Evolutionary conservation across 2,329 filamentous ascomycete species (phyloP).

Genomic region (Neonectria ditissima): DNA sequence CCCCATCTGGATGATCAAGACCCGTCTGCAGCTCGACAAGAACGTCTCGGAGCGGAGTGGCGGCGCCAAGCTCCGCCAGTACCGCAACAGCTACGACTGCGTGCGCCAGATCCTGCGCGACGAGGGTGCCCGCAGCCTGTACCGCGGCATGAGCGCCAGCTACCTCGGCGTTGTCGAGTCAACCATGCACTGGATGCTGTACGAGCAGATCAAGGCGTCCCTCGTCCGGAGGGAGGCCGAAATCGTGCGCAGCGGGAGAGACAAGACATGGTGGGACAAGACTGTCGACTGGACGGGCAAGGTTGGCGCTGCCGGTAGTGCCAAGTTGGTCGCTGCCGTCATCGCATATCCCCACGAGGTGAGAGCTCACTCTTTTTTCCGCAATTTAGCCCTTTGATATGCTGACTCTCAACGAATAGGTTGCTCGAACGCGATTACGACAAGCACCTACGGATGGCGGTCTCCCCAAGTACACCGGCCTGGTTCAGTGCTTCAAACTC

Average conservation of each 20-base stretch:
- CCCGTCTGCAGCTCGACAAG: constrained; percentile 90
- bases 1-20: constrained; percentile 97
- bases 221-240: constrained; percentile 73
- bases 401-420: constrained; percentile 56
- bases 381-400: neutral
- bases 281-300: constrained; percentile 84
- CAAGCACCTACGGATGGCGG: constrained; percentile 82
- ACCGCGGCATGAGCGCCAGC: constrained; percentile 90
- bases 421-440: constrained; percentile 84
- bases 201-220: constrained; percentile 89
- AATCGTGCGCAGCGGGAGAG: constrained; percentile 68
- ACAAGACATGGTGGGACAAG: constrained; percentile 78
- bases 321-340: constrained; percentile 87
- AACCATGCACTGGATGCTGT: constrained; percentile 92
- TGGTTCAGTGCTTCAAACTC: constrained; percentile 88
- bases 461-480: constrained; percentile 85
- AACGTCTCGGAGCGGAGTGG: constrained; percentile 74
- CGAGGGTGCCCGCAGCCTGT: constrained; percentile 85
- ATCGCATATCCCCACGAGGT: constrained; percentile 95
- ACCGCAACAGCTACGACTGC: constrained; percentile 91
- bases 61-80: constrained; percentile 70
- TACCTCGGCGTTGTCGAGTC: constrained; percentile 93
- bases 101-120: constrained; percentile 82
- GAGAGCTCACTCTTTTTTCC: constrained; percentile 39
- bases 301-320: constrained; percentile 80